phyloP scores from a whole-genome alignment of 1,284 basidiomycete genomes.

The Coniferiporia weirii region DNA sequence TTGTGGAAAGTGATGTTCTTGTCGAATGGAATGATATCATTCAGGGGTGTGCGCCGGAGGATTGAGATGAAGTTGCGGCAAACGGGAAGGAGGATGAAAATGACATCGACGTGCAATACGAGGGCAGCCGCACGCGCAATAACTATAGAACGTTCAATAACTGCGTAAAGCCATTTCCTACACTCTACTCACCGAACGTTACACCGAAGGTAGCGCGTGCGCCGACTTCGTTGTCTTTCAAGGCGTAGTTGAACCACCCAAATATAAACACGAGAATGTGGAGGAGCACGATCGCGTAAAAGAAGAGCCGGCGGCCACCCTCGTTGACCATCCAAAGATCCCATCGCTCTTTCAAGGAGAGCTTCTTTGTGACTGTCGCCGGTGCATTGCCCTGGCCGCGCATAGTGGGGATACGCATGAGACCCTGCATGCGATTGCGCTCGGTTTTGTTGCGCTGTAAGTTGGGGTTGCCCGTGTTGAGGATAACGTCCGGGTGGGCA shows the following conservation, averaged over 20 bases:
- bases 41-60: conserved; percentile 75
- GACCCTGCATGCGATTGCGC: conserved; percentile 68
- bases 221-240: conserved; percentile 69
- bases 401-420: conserved; percentile 54
- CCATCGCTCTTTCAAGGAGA: conserved; percentile 38
- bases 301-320: conserved; percentile 72
- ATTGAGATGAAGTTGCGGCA: conserved; percentile 89
- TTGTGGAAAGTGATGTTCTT: conserved; percentile 88
- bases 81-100: conserved; percentile 86
- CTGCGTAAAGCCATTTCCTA: background rate
- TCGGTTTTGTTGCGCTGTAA: conserved; percentile 79
- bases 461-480: conserved; percentile 31
- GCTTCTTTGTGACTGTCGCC: conserved; percentile 29
- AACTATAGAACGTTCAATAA: conserved; percentile 36
- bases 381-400: conserved; percentile 30
- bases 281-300: conserved; percentile 70
- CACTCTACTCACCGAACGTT: conserved; percentile 59
- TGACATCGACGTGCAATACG: conserved; percentile 80
- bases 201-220: conserved; percentile 67
- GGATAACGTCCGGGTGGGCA: conserved; percentile 47
- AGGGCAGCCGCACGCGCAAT: conserved; percentile 82
- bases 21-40: conserved; percentile 84
- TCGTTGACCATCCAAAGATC: conserved; percentile 89
- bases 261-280: conserved; percentile 70
- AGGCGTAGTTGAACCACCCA: conserved; percentile 69